Evolutionary conservation across 768 basidiomycete species (phyloP), one percentile per base, ranked within the genome.

Genomic region (Suillus sp.): DNA sequence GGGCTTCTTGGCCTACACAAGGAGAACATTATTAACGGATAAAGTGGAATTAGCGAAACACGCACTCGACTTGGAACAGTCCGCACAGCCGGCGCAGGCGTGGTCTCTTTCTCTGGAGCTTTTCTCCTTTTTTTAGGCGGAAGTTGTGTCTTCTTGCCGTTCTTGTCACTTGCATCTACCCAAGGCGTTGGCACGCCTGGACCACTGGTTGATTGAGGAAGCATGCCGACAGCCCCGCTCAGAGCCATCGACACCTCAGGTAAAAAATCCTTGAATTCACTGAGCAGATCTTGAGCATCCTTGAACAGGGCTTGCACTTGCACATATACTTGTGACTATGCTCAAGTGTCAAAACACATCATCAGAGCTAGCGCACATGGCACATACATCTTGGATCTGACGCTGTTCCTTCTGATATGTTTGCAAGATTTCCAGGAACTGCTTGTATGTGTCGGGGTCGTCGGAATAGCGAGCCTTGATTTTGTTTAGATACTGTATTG

Each of bases 401-500:
- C 86, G 86, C 68, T 90, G 88, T 67, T 96, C 92, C 72, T 92
- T 92, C 71, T 93, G 91, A 78, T 93, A 93, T 50, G 89, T 86
- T 77, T 95, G 93, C 65, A 95, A 77, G 54, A 95, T 92, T 78
- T 95, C 93, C 68, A 95, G 78, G 71, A 95, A 95, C 70, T 91
- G 88, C 75, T 93, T 93, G 78, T 95, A 95, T 37, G 91, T 95
- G 69, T 95, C 93, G n/a, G 91, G 87, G 64, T 97, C 95, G 67
- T 91, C 87, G 13, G 86, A 78, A 75, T 90, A 99, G 25, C 95
- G 88, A 20, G 88, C 88, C 78, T 99, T 99, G 81, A 99, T 99
- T 81, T 96, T 96, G 84, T 97, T 98, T 70, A 99, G 88, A 75
- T 96, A 99, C 70, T 94, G 88, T 66, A 99, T 99, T 16, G 97